These are phyloP conservation scores for Phytophthora pinifolia DNA, from an alignment of 352 stramenopile species.

Conservation along the genomic window DNA sequence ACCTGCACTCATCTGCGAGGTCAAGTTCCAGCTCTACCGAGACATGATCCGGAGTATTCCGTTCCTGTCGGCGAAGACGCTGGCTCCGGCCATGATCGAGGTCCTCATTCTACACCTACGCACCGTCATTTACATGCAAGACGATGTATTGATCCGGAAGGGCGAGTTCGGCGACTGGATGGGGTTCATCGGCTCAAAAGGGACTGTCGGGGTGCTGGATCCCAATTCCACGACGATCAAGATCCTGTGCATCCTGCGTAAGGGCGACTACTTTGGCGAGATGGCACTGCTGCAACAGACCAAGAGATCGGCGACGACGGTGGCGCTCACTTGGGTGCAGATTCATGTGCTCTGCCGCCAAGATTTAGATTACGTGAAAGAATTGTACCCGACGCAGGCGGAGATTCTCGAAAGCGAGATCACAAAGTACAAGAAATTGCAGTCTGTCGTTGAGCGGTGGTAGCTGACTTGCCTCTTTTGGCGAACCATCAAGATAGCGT, in stretches of 20 bases:
- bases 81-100: conserved; percentile 67
- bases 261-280: conserved; percentile 77
- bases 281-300: conserved; percentile 67
- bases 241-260: conserved; percentile 66
- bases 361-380: conserved; percentile 64
- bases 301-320: conserved; percentile 60
- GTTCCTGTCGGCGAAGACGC: conserved; percentile 63
- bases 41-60: conserved; percentile 78
- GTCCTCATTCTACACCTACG: conserved; percentile 74
- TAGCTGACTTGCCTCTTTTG: conserved; percentile 17
- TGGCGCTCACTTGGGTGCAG: conserved; percentile 71
- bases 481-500: no score
- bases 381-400: conserved; percentile 55
- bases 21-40: conserved; percentile 79
- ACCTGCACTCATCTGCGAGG: conserved; percentile 64
- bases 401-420: conserved; percentile 69
- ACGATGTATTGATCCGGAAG: conserved; percentile 77
- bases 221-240: conserved; percentile 40
- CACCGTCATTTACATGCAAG: conserved; percentile 82
- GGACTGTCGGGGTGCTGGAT: conserved; percentile 67
- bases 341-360: conserved; percentile 65
- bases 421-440: conserved; percentile 66
- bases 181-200: conserved; percentile 80
- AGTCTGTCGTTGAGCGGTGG: conserved; percentile 50
- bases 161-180: conserved; percentile 82